Base-by-base conservation (phyloP, 352 stramenopile genomes). In the Pythium apleroticum region DNA sequence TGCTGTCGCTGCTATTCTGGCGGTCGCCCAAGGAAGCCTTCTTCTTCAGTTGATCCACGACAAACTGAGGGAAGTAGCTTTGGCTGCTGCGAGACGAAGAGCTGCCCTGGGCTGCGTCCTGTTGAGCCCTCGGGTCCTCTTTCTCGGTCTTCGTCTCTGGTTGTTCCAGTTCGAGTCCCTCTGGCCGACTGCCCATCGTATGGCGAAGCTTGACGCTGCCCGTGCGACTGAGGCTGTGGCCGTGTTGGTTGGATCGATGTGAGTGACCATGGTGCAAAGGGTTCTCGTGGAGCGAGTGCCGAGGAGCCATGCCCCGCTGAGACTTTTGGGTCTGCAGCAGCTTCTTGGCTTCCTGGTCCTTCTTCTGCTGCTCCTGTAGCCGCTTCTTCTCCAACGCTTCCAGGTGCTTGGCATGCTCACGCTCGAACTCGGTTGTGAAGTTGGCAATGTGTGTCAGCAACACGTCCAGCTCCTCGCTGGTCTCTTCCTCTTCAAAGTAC, bases 401-500 rank as follows among this genome's bases (percentile, higher is more conserved):
- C 20, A 80, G 57, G 63, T 88, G 90, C 61, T 92, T 93, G 24
- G 65, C 71, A 66, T 93, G 79, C 41, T 91, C 86, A 20, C 80
- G 84, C 22, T 77, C 71, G 56, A 88, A 95, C 63, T 95, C 86
- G 24, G 45, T 73, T 8, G 77, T 90, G 57, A 93, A 95, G 41
- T 84, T 88, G 1, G 84, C 81, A 54, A 95, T 89, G 62, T 90
- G 74, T 22, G 73, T 74, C 10, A 93, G 73, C 54, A 95, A 52
- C 53, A 90, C 79, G 53, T 95, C 82, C 46, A 95, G 59, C 58
- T 91, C 81, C 50, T 95, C 85, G 30, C 84, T 77, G 3, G 80
- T 89, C 22, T 89, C 86, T 56, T 93, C 80, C 61, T 95, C 86
- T 67, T 92, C 86, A 59, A 95, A 91, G 62, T 93, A 93, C 57